Evolutionary conservation across 2,329 filamentous ascomycete species (phyloP), one percentile per base, ranked within the genome.

Genomic region (Aureobasidium namibiae): DNA sequence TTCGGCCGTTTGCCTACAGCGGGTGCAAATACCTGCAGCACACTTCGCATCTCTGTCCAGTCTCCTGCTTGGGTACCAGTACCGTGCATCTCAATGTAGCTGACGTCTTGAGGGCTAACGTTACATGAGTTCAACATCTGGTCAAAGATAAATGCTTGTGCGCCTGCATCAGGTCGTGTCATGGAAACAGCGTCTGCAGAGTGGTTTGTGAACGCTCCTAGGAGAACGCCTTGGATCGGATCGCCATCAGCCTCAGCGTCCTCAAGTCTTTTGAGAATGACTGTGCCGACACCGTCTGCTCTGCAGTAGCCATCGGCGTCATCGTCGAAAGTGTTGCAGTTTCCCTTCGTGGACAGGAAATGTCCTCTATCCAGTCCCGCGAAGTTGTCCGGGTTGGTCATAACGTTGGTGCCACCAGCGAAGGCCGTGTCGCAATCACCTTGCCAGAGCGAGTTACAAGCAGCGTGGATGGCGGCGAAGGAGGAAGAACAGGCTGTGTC

Each of bases 201-300:
- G n/a, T n/a, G n/a, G n/a, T n/a, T n/a, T n/a, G n/a, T n/a, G n/a
- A n/a, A n/a, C n/a, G n/a, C n/a, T n/a, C n/a, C n/a, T n/a, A n/a
- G n/a, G n/a, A n/a, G n/a, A n/a, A n/a, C n/a, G n/a, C 5, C 46
- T 9, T 36, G 18, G 5, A 80, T 75, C 2, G 71, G 64, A 60
- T 80, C 77, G 1, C 73, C 73, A 63, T 79, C 74, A 0, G 61
- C 67, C 3, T 84, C 58, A 0, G 82, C 83, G 1, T 73, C 67
- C 2, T 65, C 68, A 0, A 85, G 64, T 1, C 67, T 70, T 65
- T 85, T 85, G 0, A 86, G 63, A 0, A 84, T 67, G 0, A 85
- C 63, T 0, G 72, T 69, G 0, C 75, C 75, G 11, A 82, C 67
- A 0, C 80, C 81, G 53, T 85, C 82, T 13, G 79, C 80, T 0